A percentile compares a stretch with the other conserved stretches of the same genome.
These are phyloP conservation scores for Salix suchowensis DNA, from an alignment of 345 rosid species.

Conservation along the genomic window DNA sequence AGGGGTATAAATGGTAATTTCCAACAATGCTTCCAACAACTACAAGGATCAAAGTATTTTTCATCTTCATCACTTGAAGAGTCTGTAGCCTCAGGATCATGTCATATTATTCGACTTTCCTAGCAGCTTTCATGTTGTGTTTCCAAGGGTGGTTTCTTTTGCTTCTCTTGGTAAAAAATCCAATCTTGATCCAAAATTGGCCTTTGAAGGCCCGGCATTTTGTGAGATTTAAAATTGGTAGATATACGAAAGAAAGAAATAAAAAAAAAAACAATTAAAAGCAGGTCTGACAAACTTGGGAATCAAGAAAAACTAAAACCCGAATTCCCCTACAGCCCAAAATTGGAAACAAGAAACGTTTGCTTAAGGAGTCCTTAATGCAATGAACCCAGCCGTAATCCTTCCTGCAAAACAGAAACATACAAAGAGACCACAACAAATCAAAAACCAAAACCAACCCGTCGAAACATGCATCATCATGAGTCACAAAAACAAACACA, in stretches of 20 bases:
- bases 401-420: constrained; percentile 17
- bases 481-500: background rate
- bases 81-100: constrained; percentile 49
- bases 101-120: constrained; percentile 38
- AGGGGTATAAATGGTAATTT: too few species aligned
- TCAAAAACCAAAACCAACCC: background rate
- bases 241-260: background rate
- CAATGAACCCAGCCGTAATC: constrained; percentile 9
- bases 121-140: background rate
- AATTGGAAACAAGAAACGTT: background rate
- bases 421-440: background rate
- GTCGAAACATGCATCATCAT: background rate
- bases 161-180: background rate
- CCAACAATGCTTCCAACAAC: constrained; percentile 1
- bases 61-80: constrained; percentile 42
- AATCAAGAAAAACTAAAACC: constrained; percentile 24
- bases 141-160: constrained; percentile 4
- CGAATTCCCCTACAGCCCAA: constrained; percentile 18
- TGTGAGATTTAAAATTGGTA: background rate
- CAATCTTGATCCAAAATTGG: constrained; percentile 16
- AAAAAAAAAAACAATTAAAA: background rate
- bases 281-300: constrained; percentile 5
- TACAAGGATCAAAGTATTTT: background rate
- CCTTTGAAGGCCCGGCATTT: constrained; percentile 27
- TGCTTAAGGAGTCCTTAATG: constrained; percentile 5